Base-by-base conservation (phyloP, 2,329 filamentous ascomycete species). In the Arthrobotrys musiformis region DNA sequence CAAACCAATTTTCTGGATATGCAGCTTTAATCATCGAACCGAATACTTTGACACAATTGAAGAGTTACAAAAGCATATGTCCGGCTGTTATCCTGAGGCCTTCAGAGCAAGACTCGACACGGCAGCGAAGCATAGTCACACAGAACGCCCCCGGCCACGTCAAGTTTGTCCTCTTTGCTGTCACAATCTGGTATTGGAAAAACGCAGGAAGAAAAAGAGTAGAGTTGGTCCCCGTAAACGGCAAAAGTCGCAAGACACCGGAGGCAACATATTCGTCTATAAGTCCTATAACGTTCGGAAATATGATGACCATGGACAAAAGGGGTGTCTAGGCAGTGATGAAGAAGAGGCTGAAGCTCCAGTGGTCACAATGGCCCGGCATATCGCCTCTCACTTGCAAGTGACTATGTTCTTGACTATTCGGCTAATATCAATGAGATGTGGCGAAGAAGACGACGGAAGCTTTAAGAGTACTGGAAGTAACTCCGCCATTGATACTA, bases 21-120 rank as follows among this genome's bases (percentile, higher is more conserved):
- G 58, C 17, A 42, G 37, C 15, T 44, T 62, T 22, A 15, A 62
- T 1, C 58, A 62, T 22, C 7, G 19, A 4, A 30, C 35, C 11
- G n/a, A 44, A 19, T 62, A 62, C 13, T 62, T 62, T 37, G 11
- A 46, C 15, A 62, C 37, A 33, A 13, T 19, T 8, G 58, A 62
- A 33, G 58, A 28, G 11, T 46, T 62, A 62, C n/a, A 62, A 19
- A 17, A 46, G 4, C 58, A 62, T 46, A 33, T 42, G 58, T 17
- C 17, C 22, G 13, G 30, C n/a, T 46, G 42, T 15, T 46, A 62
- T 13, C 58, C 42, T 9, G 37, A 46, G 9, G 7, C 7, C 22
- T 46, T 46, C 8, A n/a, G 22, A 30, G 30, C 58, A 44, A 15
- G 28, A 0, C 42, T 62, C 15, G 15, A 44, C 2, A 11, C 22